Evolutionary conservation across 176 grass and related monocot genomes (phyloP).

Genomic region (Lolium multiflorum): DNA sequence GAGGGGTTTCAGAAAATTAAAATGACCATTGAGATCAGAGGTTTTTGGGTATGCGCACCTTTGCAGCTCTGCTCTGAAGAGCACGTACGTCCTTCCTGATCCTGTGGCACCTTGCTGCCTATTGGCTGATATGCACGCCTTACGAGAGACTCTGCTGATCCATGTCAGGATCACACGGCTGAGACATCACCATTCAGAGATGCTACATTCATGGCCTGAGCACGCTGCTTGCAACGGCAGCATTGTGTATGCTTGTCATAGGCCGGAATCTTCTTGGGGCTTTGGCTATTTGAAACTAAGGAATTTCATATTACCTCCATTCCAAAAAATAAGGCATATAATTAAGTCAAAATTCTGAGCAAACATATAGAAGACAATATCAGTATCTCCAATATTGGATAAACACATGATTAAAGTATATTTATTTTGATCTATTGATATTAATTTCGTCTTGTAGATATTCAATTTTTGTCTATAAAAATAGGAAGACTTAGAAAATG

Average conservation of each 20-base stretch:
- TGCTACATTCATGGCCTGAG: conserved; percentile 1
- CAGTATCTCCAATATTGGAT: too few species aligned
- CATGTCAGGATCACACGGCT: conserved; percentile 28
- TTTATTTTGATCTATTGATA: too few species aligned
- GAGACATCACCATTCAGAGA: conserved; percentile 2
- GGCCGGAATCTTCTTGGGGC: neutral
- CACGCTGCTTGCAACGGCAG: conserved; percentile 17
- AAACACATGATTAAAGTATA: too few species aligned
- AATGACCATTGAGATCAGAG: conserved; percentile 31
- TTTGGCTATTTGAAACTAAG: neutral
- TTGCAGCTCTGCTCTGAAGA: conserved; percentile 24
- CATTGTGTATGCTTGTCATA: conserved; percentile 6
- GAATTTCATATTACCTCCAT: neutral
- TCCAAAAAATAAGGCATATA: too few species aligned
- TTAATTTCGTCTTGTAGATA: too few species aligned
- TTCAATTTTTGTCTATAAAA: too few species aligned
- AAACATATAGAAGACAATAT: too few species aligned
- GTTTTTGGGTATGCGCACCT: conserved; percentile 48
- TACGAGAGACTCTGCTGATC: conserved; percentile 21
- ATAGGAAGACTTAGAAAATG: too few species aligned
- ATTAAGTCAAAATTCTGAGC: too few species aligned
- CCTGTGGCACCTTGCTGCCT: conserved; percentile 9
- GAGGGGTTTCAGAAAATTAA: neutral
- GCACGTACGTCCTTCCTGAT: conserved; percentile 15
- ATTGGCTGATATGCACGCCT: conserved; percentile 50